Conservation (phyloP, 768 basidiomycete species). For the Myochromella boudieri region DNA sequence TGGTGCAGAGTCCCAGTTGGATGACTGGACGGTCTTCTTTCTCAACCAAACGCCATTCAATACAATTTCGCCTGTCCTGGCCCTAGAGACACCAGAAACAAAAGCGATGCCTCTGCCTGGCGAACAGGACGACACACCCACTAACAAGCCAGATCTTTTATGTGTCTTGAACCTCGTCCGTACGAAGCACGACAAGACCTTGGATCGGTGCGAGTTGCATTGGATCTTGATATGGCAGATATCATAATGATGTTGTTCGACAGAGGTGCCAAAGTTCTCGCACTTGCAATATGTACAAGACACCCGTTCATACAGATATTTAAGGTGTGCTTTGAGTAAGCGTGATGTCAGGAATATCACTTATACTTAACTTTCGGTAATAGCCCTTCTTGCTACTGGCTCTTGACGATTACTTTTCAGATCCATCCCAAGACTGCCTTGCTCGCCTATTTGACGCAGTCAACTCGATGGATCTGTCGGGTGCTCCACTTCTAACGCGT, state of each 20-base stretch:
- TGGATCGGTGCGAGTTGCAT: constrained; percentile 57
- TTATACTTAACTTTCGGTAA: not conserved
- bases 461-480: constrained; percentile 87
- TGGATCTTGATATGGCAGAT: not conserved
- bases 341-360: not conserved
- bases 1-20: constrained; percentile 90
- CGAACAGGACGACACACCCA: constrained; percentile 25
- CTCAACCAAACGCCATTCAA: constrained; percentile 93
- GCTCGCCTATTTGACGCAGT: constrained; percentile 89
- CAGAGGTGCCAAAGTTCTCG: constrained; percentile 93
- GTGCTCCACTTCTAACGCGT: constrained; percentile 73
- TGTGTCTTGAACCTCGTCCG: constrained; percentile 91
- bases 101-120: constrained; percentile 35
- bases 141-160: constrained; percentile 55
- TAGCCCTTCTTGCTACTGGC: constrained; percentile 93
- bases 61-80: constrained; percentile 79
- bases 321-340: constrained; percentile 52
- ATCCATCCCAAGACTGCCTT: constrained; percentile 89
- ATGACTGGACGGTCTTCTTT: constrained; percentile 99
- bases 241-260: constrained; percentile 3
- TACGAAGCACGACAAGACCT: constrained; percentile 86
- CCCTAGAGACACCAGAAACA: constrained; percentile 58
- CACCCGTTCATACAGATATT: constrained; percentile 96
- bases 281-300: constrained; percentile 89
- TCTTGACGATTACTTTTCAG: constrained; percentile 89